Base-by-base conservation (phyloP, 139 green algal genomes). In the Coccomyxa sp. region DNA sequence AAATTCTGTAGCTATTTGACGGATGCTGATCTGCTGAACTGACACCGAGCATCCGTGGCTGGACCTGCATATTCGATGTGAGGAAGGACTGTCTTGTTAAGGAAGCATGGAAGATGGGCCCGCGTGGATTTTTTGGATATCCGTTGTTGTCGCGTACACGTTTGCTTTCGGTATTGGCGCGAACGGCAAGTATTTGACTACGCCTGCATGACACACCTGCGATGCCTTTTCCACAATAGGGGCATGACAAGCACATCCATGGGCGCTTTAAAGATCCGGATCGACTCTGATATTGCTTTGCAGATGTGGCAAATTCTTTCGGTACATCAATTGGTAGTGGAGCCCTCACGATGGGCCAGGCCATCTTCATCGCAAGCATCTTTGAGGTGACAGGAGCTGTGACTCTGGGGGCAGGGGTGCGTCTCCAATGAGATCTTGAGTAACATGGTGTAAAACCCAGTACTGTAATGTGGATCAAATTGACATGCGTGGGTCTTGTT, bases 301-400 rank as follows among this genome's bases (percentile, higher is more conserved):
- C 38, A 51, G 38, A 51, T 51, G 38, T 51, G 38, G 38, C 38
- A 51, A 51, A 51, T 51, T 89, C 84, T 14, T 85, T 85, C 68
- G 89, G 77, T 15, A 90, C 89, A 11, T 91, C 89, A 38, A 86
- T 92, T 51, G 89, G 89, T 30, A 85, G 80, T 60, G 82, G 83
- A 7, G 85, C 89, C 0, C 38, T 92, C 28, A 86, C 82, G 0
- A 68, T 92, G 58, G 58, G 66, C 28, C 51, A 60, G 45, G 88
- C 84, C 25, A 77, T 88, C 21, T 13, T 88, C 38, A 80, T 90
- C 16, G 88, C 78, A 14, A 82, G 75, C 74, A 68, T 90, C 58
- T 88, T 76, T 58, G 88, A 91, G 58, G 87, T 85, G 27, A 59
- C 81, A 23, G 88, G 88, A n/a, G 88, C 88, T 60, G 51, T 89